Evolutionary conservation across 148 eudicot genomes (phyloP), one percentile per base, ranked within the genome.

Genomic region (Linanthus parryae): DNA sequence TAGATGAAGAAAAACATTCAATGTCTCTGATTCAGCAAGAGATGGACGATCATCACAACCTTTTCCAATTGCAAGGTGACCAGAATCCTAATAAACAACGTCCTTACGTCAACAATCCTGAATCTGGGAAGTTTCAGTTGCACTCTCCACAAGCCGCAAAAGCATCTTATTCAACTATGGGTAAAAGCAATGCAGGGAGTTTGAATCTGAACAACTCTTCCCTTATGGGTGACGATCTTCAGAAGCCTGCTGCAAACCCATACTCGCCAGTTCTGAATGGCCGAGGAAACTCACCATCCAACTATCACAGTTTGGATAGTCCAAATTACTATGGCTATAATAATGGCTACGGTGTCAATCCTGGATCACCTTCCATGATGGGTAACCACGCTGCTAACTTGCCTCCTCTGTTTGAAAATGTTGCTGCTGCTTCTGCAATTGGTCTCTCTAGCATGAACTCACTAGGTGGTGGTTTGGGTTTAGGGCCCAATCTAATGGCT

Each of bases 381-480:
- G 83, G 76, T 2, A 74, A 80, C 50, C 90, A 75, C 45, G 63
- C 73, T 48, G 73, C 76, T 38, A 73, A 72, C 23, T 34, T 80
- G 65, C 78, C 88, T 0, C 78, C 83, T 22, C 62, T 78, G 35
- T 71, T 70, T 50, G 95, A 78, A 64, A 75, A 86, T 69, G 73
- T 63, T 25, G 58, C 66, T 48, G 73, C 80, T 62, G 88, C 78
- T 57, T 63, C 84, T 24, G 78, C 79, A 24, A 64, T 79, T 61
- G 90, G 90, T 34, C 69, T 54, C 31, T 71, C 66, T 47, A 70
- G 71, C 52, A 41, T 86, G 66, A 82, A 80, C 53, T 70, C 78
- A 12, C 66, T 87, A 64, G 94, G 84, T 46, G 80, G 83, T 23
- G 72, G 74, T 23, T 55, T 73, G 49, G 61, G 69, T 57, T 74